Evolutionary conservation across 768 basidiomycete genomes (phyloP), one percentile per base, ranked within the genome.

Genomic region (Omphalotus guepiniiformis): DNA sequence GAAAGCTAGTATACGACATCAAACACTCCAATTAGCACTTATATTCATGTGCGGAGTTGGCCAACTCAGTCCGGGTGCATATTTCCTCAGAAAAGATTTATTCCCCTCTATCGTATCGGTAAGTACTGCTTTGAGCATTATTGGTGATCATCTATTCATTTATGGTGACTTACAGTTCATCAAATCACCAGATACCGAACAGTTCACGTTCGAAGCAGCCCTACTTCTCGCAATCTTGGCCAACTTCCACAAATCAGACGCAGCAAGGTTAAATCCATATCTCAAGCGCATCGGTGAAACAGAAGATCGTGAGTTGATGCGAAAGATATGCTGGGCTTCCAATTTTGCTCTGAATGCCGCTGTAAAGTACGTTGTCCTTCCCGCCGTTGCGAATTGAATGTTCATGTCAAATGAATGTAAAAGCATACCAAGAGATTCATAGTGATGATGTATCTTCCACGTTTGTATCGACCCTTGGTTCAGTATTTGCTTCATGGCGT

Each of bases 231-330:
- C 78, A 9, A 62, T 85, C 27, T 72, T 88, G 2, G 79, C 79
- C 44, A 85, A 84, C 55, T 88, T 80, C 58, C 85, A 86, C 59
- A 83, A 80, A 55, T 83, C 82, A 0, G 83, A 85, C 56, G 82
- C 82, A 8, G 78, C 81, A 8, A 82, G 75, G 52, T 71, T 84
- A 30, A 88, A 88, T 59, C 78, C 78, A 1, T 86, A 83, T 56
- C 67, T 85, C 7, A 73, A 73, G 21, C 66, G 69, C 21, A 76
- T 86, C 23, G 64, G 64, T 28, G 70, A 72, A 25, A 72, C 70
- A 0, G 53, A 62, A 3, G 79, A 85, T 50, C 61, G 65, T 5
- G 73, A 70, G 8, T 55, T 84, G 2, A 75, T 85, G 75, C 63
- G 64, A 19, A 82, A 74, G 57, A 68, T 83, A 25, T 78, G 75